Evolutionary conservation across 2,329 filamentous ascomycete species (phyloP), one percentile per base, ranked within the genome.

Genomic region (Nemania diffusa): DNA sequence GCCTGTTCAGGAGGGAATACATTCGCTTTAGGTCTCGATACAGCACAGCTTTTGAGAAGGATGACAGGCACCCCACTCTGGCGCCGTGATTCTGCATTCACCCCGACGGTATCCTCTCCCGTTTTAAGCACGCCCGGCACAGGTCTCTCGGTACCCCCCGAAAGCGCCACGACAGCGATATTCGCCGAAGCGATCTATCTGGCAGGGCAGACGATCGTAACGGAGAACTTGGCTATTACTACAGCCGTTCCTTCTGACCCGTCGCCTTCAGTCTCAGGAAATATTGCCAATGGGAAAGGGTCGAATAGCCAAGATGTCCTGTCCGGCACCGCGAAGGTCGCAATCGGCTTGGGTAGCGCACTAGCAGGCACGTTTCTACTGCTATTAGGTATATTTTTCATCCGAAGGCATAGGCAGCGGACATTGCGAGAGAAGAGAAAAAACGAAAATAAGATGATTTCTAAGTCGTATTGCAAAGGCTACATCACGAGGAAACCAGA

Each of bases 171-270:
- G 24, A 42, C 22, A 4, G 24, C 42, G 32, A 32, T 57, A 29
- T 57, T 51, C 9, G 52, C 42, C 26, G 60, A 51, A 29, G 52
- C 60, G 6, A n/a, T 63, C 32, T 63, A 50, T 37, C 15, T 63
- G 13, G 52, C 22, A 29, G 44, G 11, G n/a, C 29, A 57, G 51
- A 20, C 51, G 5, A 2, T 46, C 27, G 37, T 29, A 27, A 22
- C 58, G 2, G 44, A 15, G n/a, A 26, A n/a, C 8, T 24, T 34
- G 8, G 26, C 37, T 37, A 5, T 26, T 13, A 17, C 59, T 13
- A 9, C 29, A 40, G n/a, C 24, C 20, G 32, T 15, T 15, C 20
- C 51, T 27, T 17, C 37, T 37, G 27, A 2, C 5, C 2, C 4
- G 29, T 20, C 52, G 3, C 32, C 51, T 20, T 50, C 40, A 7